Base-by-base conservation (phyloP, 805 yeast species). In the Sporopachydermia quercuum region DNA sequence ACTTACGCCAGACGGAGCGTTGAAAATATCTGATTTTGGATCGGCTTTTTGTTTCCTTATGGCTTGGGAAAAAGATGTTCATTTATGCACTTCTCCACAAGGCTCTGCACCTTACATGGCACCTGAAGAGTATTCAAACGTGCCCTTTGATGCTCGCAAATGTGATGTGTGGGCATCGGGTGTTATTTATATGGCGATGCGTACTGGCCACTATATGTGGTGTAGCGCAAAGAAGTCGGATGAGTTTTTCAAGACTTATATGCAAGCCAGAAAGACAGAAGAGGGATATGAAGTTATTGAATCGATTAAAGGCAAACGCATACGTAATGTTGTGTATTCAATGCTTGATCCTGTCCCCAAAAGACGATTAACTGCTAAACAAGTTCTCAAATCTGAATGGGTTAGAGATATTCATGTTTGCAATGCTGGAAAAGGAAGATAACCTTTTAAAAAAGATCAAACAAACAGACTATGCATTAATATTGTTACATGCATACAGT, bases 131-230 rank as follows among this genome's bases (percentile, higher is more conserved):
- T 81, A 72, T 52, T 52, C 54, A 15, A 56, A 61, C 3, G 64
- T 66, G 36, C 66, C 62, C 36, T 81, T 80, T 51, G 94, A 84
- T 47, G 83, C 94, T 6, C 61, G 86, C 39, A 65, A 75, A 18
- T 87, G 81, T 36, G 96, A 87, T 55, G 73, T 82, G 41, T 87
- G 96, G 96, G 81, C 95, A 2, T 58, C 78, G 37, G 96, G 95
- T 33, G 70, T 87, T 2, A 70, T 79, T 18, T 79, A 78, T 56
- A 63, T 78, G 63, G 78, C 77, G 6, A 78, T 78, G 87, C 55
- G 96, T 50, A 83, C 96, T 0, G 98, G 97, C 3, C 66, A 95
- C 40, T 95, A 89, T 52, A 60, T 91, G 40, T 89, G 97, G 97
- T 74, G 81, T 49, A 62, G 76, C 42, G 96, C 97, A 2, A 61